A percentile compares a stretch with the other conserved stretches of the same genome.
These are phyloP conservation scores for Dactylellina sp. DNA, from an alignment of 2,329 filamentous ascomycete genomes.

Conservation along the genomic window DNA sequence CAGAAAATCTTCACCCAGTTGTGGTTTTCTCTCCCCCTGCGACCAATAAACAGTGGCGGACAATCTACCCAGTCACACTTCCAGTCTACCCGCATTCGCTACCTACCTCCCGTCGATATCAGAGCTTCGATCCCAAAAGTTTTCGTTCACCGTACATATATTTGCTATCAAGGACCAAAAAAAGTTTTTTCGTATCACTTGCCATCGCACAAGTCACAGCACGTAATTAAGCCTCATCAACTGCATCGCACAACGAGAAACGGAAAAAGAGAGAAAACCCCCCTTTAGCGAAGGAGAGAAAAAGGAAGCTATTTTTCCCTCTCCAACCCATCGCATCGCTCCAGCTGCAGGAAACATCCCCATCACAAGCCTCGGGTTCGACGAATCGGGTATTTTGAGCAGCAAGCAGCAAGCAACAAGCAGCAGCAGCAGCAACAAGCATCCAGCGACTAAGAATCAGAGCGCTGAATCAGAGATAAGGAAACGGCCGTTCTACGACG, in stretches of 20 bases:
- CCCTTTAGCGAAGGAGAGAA: conserved; percentile 37
- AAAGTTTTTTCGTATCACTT: conserved; percentile 46
- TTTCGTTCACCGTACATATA: conserved; percentile 22
- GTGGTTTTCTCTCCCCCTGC: conserved; percentile 1
- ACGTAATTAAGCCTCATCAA: conserved; percentile 56
- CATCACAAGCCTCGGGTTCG: conserved; percentile 45
- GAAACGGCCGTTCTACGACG: conserved; percentile 56
- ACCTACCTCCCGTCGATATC: conserved; percentile 23
- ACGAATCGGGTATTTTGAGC: conserved; percentile 56
- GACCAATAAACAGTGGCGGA: conserved; percentile 29
- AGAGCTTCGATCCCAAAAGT: conserved; percentile 40
- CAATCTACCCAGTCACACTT: conserved; percentile 37
- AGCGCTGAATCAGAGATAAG: conserved; percentile 37
- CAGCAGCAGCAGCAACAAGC: conserved; percentile 26
- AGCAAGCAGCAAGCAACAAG: conserved; percentile 32
- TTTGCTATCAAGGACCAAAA: conserved; percentile 26
- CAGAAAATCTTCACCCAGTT: neutral
- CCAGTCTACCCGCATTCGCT: conserved; percentile 31
- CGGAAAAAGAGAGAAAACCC: conserved; percentile 21
- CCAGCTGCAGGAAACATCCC: conserved; percentile 36
- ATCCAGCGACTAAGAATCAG: conserved; percentile 19
- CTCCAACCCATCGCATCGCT: conserved; percentile 32
- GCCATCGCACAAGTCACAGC: conserved; percentile 47
- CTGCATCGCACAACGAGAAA: conserved; percentile 37
- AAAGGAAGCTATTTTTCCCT: conserved; percentile 42